Evolutionary conservation across 129 eudicot species (phyloP), one percentile per base, ranked within the genome.

Genomic region (Escallonia rubra): DNA sequence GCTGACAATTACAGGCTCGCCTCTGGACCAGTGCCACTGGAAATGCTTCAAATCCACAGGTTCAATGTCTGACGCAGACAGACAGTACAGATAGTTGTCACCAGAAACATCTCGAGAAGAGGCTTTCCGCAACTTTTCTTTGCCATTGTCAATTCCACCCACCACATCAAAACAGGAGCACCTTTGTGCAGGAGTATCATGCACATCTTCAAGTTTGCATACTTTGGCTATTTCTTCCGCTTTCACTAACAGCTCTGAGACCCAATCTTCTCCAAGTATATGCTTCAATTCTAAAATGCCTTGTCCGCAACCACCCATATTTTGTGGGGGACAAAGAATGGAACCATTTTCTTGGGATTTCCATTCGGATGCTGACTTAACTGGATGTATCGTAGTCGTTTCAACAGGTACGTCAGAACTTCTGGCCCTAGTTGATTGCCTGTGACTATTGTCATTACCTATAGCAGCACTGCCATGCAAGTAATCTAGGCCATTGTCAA

Each of bases 21-120:
- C 85, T 59, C 64, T 77, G 7, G 8, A 8, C 85, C 85, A 83
- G 73, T 83, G 89, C 47, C 74, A 67, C 74, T 73, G 89, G 48
- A 83, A 83, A 56, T 83, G 85, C 54, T 63, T 69, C 63, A 79
- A 52, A 59, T 69, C 77, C 61, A 62, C 72, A 10, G 48, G 64
- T 15, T 69, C 47, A 16, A 78, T 43, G 4, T 74, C 75, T 47
- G 45, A 53, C 45, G 82, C 85, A 16, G 34, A 45, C 61, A 85
- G 82, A 69, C 80, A 65, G 64, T 68, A 83, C 43, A 83, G 8
- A 66, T 70, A 67, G 53, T 79, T 75, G 65, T 68, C 84, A 41
- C 42, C 34, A 4, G 76, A 58, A 11, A 57, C 65, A 66, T 68
- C 72, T 41, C 88, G 69, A 62, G 79, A 79, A 13, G 88, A 78